Conservation (phyloP, 2,329 filamentous ascomycete genomes). For the Botrytis deweyae region DNA sequence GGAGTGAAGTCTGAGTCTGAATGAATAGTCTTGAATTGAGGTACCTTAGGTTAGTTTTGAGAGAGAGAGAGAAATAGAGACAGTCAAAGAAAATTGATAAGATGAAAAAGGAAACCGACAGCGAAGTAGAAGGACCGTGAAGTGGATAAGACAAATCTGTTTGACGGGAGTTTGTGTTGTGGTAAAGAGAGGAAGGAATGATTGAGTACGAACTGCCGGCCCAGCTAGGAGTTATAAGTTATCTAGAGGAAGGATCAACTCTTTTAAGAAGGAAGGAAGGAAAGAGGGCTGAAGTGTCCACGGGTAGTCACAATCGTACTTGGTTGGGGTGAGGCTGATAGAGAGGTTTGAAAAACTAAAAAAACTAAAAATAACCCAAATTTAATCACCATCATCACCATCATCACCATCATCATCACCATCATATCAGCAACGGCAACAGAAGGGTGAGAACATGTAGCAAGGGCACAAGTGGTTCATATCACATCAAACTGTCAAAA, state of each 20-base stretch:
- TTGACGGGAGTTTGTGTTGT: neutral
- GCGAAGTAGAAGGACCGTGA: neutral
- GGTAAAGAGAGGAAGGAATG: neutral
- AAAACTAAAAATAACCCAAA: neutral
- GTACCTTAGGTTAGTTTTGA: neutral
- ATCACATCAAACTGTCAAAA: neutral
- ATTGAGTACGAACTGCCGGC: neutral
- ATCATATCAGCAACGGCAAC: too few species aligned
- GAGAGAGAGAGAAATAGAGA: neutral
- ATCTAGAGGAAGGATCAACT: neutral
- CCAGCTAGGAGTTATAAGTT: neutral
- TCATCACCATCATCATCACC: neutral
- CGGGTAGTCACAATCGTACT: neutral
- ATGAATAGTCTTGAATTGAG: neutral
- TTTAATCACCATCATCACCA: neutral
- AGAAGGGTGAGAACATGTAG: neutral
- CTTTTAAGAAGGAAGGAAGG: neutral
- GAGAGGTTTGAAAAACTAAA: neutral
- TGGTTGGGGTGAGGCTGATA: neutral
- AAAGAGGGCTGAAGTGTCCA: neutral
- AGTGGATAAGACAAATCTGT: neutral
- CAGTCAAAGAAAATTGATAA: neutral
- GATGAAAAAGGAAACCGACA: neutral
- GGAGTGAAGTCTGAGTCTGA: neutral
- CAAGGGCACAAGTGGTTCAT: neutral